These are phyloP conservation scores for Mucor lusitanicus DNA, from an alignment of 371 early-diverging fungal genomes.

Conservation along the genomic window DNA sequence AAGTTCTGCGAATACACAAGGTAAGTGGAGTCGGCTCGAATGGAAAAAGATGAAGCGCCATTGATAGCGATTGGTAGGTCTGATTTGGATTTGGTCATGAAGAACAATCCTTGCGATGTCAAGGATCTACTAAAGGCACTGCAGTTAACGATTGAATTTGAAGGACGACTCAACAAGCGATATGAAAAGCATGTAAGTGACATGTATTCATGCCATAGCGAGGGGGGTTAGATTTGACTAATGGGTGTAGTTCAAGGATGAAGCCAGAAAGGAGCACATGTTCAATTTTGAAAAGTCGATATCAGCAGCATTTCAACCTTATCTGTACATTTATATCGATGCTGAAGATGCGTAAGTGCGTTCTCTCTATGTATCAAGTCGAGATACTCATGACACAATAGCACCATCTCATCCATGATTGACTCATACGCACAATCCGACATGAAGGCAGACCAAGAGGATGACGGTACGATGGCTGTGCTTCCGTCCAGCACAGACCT, in stretches of 20 bases:
- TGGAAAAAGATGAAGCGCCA: too few relatives aligned
- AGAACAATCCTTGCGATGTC: slow-evolving; percentile 50
- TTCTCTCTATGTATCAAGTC: too few relatives aligned
- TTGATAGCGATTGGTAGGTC: too few relatives aligned
- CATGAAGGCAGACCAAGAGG: slow-evolving; percentile 56
- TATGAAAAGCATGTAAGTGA: slow-evolving; percentile 54
- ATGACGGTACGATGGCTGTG: slow-evolving; percentile 66
- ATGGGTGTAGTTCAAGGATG: slow-evolving; percentile 17
- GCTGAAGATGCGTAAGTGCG: slow-evolving; percentile 74
- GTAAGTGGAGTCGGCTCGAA: slow-evolving; percentile 24
- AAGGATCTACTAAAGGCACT: slow-evolving; percentile 73
- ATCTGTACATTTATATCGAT: slow-evolving; percentile 79
- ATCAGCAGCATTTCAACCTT: slow-evolving; percentile 87
- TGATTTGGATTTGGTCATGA: slow-evolving; percentile 56
- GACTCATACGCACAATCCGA: slow-evolving; percentile 50
- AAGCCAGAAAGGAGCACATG: background rate
- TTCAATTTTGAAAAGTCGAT: slow-evolving; percentile 72
- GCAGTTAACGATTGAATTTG: slow-evolving; percentile 88
- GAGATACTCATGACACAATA: slow-evolving; percentile 5
- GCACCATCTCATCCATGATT: slow-evolving; percentile 63
- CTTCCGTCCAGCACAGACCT: slow-evolving; percentile 88
- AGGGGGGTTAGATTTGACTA: too few relatives aligned
- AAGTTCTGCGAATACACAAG: slow-evolving; percentile 84
- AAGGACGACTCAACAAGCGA: slow-evolving; percentile 76
- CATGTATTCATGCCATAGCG: background rate